Evolutionary conservation across 495 filamentous ascomycete genomes (phyloP).

Genomic region (Penicillium roqueforti): DNA sequence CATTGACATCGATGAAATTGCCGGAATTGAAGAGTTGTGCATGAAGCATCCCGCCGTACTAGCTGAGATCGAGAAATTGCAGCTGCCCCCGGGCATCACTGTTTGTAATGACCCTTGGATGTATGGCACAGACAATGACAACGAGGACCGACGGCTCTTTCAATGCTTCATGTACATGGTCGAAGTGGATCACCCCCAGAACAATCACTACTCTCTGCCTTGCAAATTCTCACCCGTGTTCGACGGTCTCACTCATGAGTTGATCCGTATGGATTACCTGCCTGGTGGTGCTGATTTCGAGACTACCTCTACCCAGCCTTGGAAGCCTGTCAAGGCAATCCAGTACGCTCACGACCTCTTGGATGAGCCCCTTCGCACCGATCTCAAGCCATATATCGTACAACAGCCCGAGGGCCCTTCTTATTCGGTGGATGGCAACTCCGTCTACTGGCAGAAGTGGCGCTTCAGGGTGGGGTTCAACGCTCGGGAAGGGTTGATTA

Average conservation of each 20-base stretch:
- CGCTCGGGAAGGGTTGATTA: slow-evolving; percentile 57
- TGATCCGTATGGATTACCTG: slow-evolving; percentile 53
- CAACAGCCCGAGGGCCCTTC: slow-evolving; percentile 74
- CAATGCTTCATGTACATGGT: slow-evolving; percentile 47
- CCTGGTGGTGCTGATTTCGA: slow-evolving; percentile 35
- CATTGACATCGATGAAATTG: slow-evolving; percentile 40
- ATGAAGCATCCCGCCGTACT: slow-evolving; percentile 39
- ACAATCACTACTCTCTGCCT: slow-evolving; percentile 77
- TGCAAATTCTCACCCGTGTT: slow-evolving; percentile 76
- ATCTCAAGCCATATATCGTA: slow-evolving; percentile 73
- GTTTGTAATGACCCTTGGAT: slow-evolving; percentile 48
- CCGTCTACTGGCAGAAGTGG: slow-evolving; percentile 65
- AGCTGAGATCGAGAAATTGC: slow-evolving; percentile 41
- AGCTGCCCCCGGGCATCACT: slow-evolving; percentile 37
- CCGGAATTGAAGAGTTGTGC: slow-evolving; percentile 39
- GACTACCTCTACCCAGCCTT: slow-evolving; percentile 32
- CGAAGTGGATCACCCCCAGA: slow-evolving; percentile 37
- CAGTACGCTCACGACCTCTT: slow-evolving; percentile 42
- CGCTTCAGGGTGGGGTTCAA: slow-evolving; percentile 63
- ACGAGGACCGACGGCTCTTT: slow-evolving; percentile 38
- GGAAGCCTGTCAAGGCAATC: slow-evolving; percentile 54
- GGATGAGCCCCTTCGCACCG: slow-evolving; percentile 41
- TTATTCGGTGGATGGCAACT: slow-evolving; percentile 52
- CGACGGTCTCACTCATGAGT: slow-evolving; percentile 57
- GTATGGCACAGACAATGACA: slow-evolving; percentile 38